Percentiles rank a stretch among this genome's conserved stretches.
Conservation (phyloP, 148 eudicot species). For the Euryodendron excelsum region DNA sequence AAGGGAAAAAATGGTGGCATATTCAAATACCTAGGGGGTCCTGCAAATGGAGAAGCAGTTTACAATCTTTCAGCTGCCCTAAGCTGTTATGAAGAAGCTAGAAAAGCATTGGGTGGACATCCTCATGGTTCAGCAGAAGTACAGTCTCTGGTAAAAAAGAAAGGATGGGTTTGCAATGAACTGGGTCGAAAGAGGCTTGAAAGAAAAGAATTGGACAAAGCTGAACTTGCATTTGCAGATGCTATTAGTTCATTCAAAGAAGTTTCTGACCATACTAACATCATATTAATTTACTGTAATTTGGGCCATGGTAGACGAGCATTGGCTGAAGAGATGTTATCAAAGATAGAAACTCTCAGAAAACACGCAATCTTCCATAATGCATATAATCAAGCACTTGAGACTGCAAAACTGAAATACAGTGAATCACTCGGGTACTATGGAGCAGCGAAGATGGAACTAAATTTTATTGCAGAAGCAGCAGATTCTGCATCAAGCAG, state of each 20-base stretch:
- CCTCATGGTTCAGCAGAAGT: slow-evolving; percentile 47
- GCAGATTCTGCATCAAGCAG: slow-evolving; percentile 32
- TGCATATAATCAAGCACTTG: slow-evolving; percentile 61
- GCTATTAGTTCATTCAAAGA: slow-evolving; percentile 77
- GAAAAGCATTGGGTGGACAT: slow-evolving; percentile 51
- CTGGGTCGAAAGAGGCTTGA: slow-evolving; percentile 75
- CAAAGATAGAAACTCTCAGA: slow-evolving; percentile 56
- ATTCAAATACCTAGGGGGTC: slow-evolving; percentile 67
- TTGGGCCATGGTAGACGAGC: slow-evolving; percentile 94
- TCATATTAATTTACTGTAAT: slow-evolving; percentile 82
- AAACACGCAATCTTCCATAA: slow-evolving; percentile 41
- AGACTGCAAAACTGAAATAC: slow-evolving; percentile 71
- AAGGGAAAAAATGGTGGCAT: slow-evolving; percentile 72
- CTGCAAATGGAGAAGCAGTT: slow-evolving; percentile 47
- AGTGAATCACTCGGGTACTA: slow-evolving; percentile 67
- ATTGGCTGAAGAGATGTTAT: slow-evolving; percentile 70
- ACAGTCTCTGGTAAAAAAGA: slow-evolving; percentile 69
- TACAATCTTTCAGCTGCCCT: slow-evolving; percentile 59
- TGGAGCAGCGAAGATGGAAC: slow-evolving; percentile 75
- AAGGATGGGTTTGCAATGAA: slow-evolving; percentile 99
- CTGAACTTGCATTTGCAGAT: slow-evolving; percentile 77
- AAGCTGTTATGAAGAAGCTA: slow-evolving; percentile 75
- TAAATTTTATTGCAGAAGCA: slow-evolving; percentile 35
- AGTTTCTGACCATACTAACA: slow-evolving; percentile 78
- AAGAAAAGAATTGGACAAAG: slow-evolving; percentile 63